Evolutionary conservation across 441 rosid genomes (phyloP).

Genomic region (Sinapis alba): DNA sequence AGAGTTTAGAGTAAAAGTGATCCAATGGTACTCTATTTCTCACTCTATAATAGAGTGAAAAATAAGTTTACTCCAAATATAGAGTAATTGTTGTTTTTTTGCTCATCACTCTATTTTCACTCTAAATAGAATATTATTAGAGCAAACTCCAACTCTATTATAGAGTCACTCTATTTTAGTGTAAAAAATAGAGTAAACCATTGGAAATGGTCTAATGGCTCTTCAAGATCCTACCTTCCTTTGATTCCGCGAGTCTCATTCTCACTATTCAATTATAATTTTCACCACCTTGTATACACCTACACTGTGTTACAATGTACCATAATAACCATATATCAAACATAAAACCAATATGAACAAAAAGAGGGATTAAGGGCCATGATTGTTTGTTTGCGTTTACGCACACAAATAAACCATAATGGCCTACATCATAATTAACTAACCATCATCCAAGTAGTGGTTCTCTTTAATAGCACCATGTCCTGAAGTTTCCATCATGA

Average conservation of each 20-base stretch:
- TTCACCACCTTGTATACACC: slow-evolving; percentile 93
- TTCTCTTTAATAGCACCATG: slow-evolving; percentile 95
- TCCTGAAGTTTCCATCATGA: slow-evolving; percentile 97
- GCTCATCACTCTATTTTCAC: too few relatives aligned
- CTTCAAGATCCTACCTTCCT: slow-evolving; percentile 72
- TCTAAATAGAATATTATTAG: too few relatives aligned
- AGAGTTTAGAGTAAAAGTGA: too few relatives aligned
- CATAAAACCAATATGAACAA: not conserved
- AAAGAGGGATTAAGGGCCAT: not conserved
- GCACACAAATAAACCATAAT: not conserved
- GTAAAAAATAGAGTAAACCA: too few relatives aligned
- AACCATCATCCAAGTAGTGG: slow-evolving; percentile 87
- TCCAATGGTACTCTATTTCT: too few relatives aligned
- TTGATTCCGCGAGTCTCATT: slow-evolving; percentile 68
- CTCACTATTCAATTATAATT: slow-evolving; percentile 85
- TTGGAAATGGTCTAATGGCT: too few relatives aligned
- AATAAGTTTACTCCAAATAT: too few relatives aligned
- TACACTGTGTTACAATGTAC: slow-evolving; percentile 33
- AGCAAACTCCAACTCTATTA: too few relatives aligned
- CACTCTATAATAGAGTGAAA: too few relatives aligned
- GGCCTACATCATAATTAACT: not conserved
- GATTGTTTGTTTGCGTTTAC: not conserved
- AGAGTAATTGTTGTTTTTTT: too few relatives aligned
- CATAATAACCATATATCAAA: not conserved
- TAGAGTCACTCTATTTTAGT: too few relatives aligned